Evolutionary conservation across 2,329 filamentous ascomycete species (phyloP).

Genomic region (Hypoxylon sp.): DNA sequence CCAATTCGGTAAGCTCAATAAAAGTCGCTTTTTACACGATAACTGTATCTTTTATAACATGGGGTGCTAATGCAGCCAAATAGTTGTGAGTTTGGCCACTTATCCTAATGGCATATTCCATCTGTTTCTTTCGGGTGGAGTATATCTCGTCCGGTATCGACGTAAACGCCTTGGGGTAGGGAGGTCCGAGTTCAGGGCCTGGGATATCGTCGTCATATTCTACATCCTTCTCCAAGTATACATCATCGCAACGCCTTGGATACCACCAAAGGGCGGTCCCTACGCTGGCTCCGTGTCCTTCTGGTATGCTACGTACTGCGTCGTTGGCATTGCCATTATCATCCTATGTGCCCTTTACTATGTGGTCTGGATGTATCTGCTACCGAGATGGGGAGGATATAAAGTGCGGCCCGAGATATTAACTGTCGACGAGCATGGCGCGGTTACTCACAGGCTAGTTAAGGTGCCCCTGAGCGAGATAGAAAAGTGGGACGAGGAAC

Average conservation of each 20-base stretch:
- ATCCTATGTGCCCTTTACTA: slow-evolving; percentile 71
- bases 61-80: slow-evolving; percentile 20
- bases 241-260: slow-evolving; percentile 79
- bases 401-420: slow-evolving; percentile 69
- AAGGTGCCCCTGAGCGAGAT: slow-evolving; percentile 68
- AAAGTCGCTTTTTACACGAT: background rate
- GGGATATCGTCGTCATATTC: slow-evolving; percentile 71
- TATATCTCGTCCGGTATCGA: slow-evolving; percentile 70
- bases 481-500: slow-evolving; percentile 69
- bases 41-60: too few species aligned
- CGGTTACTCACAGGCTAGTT: slow-evolving; percentile 64
- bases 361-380: slow-evolving; percentile 68
- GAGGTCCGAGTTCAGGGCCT: slow-evolving; percentile 69
- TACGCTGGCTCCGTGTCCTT: slow-evolving; percentile 78
- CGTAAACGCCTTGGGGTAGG: slow-evolving; percentile 66
- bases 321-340: slow-evolving; percentile 74
- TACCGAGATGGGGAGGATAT: slow-evolving; percentile 70
- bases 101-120: slow-evolving; percentile 74
- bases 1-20: slow-evolving; percentile 64
- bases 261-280: slow-evolving; percentile 72
- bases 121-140: slow-evolving; percentile 68
- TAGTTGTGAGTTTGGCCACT: slow-evolving; percentile 70
- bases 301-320: slow-evolving; percentile 80
- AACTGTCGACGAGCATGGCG: slow-evolving; percentile 63
- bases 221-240: slow-evolving; percentile 72